Percentiles rank a stretch among this genome's conserved stretches.
Evolutionary conservation across 306 rosid genomes (phyloP).

Genomic region (Amphicarpaea edgeworthii): DNA sequence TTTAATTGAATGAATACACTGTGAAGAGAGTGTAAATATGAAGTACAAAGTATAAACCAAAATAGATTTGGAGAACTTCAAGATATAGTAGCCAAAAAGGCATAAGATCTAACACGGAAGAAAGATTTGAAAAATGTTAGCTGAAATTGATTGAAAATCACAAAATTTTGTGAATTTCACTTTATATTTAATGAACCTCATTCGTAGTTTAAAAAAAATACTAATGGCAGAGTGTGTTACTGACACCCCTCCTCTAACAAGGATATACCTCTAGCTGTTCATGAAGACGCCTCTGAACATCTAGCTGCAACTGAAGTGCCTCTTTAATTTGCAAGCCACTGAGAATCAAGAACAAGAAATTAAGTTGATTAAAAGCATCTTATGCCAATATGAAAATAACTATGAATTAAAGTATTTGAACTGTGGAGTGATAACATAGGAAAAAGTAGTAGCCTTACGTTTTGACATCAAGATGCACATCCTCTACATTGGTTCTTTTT

Average conservation of each 20-base stretch:
- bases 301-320: conserved; percentile 89
- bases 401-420: conserved; percentile 12
- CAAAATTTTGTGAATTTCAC: too few species aligned
- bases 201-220: too few species aligned
- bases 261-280: conserved; percentile 88
- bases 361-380: not conserved
- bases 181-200: too few species aligned
- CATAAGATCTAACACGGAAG: not conserved
- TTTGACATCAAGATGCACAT: conserved; percentile 65
- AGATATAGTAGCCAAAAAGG: not conserved
- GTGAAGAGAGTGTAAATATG: not conserved
- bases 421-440: not conserved
- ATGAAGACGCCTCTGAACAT: conserved; percentile 89
- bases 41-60: not conserved
- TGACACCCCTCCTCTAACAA: not conserved
- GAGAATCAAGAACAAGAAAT: conserved; percentile 29
- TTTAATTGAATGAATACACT: not conserved
- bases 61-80: not conserved
- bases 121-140: too few species aligned
- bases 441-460: conserved; percentile 56
- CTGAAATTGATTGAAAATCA: too few species aligned
- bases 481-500: conserved; percentile 52
- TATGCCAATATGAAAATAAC: conserved; percentile 9
- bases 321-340: conserved; percentile 87
- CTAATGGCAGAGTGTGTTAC: too few species aligned